These are phyloP conservation scores for Artemisia tridentata DNA, from an alignment of 129 eudicot species.

Conservation along the genomic window DNA sequence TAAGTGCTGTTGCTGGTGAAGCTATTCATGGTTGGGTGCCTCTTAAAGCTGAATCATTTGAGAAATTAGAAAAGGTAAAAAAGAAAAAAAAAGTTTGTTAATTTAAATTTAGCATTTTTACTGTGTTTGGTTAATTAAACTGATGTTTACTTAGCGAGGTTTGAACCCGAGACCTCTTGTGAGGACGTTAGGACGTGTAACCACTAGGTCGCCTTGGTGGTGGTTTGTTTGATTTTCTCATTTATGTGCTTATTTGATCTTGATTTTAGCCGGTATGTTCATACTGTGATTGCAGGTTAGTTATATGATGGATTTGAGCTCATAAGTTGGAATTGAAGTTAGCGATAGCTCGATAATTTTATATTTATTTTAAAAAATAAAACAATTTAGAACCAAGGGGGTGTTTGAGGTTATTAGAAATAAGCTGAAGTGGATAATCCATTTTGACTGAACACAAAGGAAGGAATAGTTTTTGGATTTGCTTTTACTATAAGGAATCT, in stretches of 20 bases:
- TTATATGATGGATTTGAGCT: slow-evolving; percentile 3
- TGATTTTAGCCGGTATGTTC: not conserved
- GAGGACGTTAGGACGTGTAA: too few species aligned
- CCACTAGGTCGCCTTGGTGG: too few species aligned
- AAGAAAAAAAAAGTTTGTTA: too few species aligned
- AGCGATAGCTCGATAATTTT: not conserved
- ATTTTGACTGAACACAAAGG: too few species aligned
- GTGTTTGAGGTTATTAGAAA: too few species aligned
- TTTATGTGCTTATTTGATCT: slow-evolving; percentile 4
- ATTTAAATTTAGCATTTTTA: too few species aligned
- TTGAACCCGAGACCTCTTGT: too few species aligned
- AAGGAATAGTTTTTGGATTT: too few species aligned
- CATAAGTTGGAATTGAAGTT: not conserved
- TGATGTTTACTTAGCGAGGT: too few species aligned
- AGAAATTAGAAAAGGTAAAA: slow-evolving; percentile 74
- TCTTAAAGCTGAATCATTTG: slow-evolving; percentile 71
- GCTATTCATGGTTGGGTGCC: slow-evolving; percentile 93
- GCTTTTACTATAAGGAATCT: too few species aligned
- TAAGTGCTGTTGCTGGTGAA: slow-evolving; percentile 82
- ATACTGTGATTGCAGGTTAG: slow-evolving; percentile 17
- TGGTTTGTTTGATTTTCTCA: not conserved
- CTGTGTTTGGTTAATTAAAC: too few species aligned
- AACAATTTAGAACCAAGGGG: not conserved
- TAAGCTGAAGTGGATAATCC: too few species aligned
- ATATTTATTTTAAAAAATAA: not conserved